A percentile compares a stretch with the other conserved stretches of the same genome.
phyloP scores from a whole-genome alignment of 441 rosid genomes.

The Mallotus repandus region DNA sequence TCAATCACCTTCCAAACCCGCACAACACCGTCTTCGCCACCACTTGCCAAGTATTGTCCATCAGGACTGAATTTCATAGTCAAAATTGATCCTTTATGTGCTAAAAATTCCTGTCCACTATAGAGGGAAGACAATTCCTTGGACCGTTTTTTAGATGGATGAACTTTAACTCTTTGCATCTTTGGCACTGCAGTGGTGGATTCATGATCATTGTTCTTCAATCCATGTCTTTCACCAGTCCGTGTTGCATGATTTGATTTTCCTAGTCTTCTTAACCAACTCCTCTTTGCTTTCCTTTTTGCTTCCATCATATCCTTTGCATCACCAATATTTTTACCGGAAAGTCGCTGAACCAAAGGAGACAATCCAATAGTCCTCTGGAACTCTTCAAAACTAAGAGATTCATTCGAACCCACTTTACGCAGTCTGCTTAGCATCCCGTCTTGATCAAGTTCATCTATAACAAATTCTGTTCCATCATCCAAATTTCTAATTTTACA shows the following conservation, averaged over 20 bases:
- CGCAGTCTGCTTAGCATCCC: slow-evolving; percentile 24
- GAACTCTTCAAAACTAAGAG: slow-evolving; percentile 44
- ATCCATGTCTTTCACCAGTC: slow-evolving; percentile 33
- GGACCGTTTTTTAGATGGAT: slow-evolving; percentile 50
- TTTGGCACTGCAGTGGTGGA: too few relatives aligned
- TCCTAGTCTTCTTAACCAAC: slow-evolving; percentile 56
- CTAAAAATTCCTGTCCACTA: slow-evolving; percentile 65
- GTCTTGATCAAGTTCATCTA: slow-evolving; percentile 27
- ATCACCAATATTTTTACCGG: slow-evolving; percentile 20
- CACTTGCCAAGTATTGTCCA: slow-evolving; percentile 76
- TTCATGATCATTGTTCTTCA: slow-evolving; percentile 28
- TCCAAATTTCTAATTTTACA: slow-evolving; percentile 31
- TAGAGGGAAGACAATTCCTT: slow-evolving; percentile 79
- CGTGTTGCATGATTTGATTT: slow-evolving; percentile 41
- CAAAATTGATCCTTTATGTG: slow-evolving; percentile 75
- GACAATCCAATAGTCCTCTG: slow-evolving; percentile 29
- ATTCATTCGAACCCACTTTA: slow-evolving; percentile 32
- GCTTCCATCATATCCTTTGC: slow-evolving; percentile 23
- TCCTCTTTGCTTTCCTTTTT: slow-evolving; percentile 32
- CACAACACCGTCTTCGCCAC: slow-evolving; percentile 78
- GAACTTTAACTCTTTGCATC: slow-evolving; percentile 56
- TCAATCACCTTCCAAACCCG: slow-evolving; percentile 78
- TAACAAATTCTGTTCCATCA: slow-evolving; percentile 30
- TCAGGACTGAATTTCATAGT: slow-evolving; percentile 90
- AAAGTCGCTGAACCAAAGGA: slow-evolving; percentile 29